phyloP scores from a whole-genome alignment of 768 basidiomycete genomes.

The Tephrocybe sp. region DNA sequence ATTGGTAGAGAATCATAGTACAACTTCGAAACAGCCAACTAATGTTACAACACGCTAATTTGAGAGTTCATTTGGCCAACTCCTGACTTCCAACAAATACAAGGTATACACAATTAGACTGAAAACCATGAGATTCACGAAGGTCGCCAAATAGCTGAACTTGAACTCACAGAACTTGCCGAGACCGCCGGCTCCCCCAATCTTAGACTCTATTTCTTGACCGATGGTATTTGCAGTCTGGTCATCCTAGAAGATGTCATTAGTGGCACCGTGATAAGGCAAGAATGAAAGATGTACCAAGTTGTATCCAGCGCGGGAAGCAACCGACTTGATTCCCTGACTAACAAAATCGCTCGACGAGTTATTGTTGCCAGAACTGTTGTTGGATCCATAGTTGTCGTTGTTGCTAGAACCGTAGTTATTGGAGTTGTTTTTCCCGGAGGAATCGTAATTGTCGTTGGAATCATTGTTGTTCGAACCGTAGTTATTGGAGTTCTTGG shows the following conservation, averaged over 20 bases:
- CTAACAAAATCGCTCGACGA: constrained; percentile 28
- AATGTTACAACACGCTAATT: not conserved
- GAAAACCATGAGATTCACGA: no score
- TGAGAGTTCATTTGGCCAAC: not conserved
- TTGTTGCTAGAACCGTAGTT: constrained; percentile 20
- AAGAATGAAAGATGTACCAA: constrained; percentile 30
- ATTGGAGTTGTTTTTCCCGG: constrained; percentile 2
- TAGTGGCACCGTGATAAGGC: not conserved
- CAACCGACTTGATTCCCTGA: constrained; percentile 35
- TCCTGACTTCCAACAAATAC: no score
- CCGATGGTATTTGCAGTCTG: constrained; percentile 36
- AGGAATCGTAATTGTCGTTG: not conserved
- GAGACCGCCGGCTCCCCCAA: no score
- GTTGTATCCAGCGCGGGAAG: constrained; percentile 41
- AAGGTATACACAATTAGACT: no score
- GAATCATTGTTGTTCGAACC: constrained; percentile 15
- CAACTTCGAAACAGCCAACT: not conserved
- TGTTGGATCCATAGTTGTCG: constrained; percentile 12
- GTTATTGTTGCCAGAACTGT: constrained; percentile 15
- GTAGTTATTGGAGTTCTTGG: constrained; percentile 1
- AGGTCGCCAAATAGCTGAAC: no score
- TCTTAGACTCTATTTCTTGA: constrained; percentile 23
- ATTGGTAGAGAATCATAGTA: no score
- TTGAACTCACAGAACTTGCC: no score
- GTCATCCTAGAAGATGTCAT: constrained; percentile 26